Percentiles rank a stretch among this genome's conserved stretches.
phyloP scores from a whole-genome alignment of 1,284 basidiomycete genomes.

The Vanrija humicola region DNA sequence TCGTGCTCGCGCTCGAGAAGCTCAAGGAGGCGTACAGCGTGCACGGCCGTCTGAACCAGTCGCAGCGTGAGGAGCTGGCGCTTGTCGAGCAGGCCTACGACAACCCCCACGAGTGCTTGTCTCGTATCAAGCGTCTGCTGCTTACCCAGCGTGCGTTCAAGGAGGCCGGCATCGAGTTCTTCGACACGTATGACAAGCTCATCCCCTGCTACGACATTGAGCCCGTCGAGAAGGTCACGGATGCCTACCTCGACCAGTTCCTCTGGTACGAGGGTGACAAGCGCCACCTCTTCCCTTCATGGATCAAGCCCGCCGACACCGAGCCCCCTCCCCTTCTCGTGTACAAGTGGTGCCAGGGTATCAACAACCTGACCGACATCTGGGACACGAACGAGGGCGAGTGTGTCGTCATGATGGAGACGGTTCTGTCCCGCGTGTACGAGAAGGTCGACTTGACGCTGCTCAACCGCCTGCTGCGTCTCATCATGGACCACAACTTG shows the following conservation, averaged over 20 bases:
- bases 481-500: conserved; percentile 94
- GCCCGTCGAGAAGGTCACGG: conserved; percentile 97
- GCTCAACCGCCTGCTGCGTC: conserved; percentile 83
- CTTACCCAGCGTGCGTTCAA: conserved; percentile 96
- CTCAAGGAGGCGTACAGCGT: conserved; percentile 98
- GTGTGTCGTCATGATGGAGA: conserved; percentile 97
- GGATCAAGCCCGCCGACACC: conserved; percentile 96
- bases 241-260: conserved; percentile 92
- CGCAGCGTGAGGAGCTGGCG: conserved; percentile 91
- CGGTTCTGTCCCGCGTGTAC: conserved; percentile 89
- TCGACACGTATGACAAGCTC: conserved; percentile 91
- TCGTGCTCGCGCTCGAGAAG: conserved; percentile 91
- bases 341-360: conserved; percentile 70
- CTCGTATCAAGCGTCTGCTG: conserved; percentile 91
- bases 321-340: conserved; percentile 93
- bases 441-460: conserved; percentile 96
- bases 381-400: conserved; percentile 97
- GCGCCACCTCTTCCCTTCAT: conserved; percentile 89
- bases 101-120: conserved; percentile 60
- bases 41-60: conserved; percentile 91
- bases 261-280: conserved; percentile 75
- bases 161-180: conserved; percentile 80
- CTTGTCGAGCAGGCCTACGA: conserved; percentile 92
- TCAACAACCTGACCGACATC: conserved; percentile 69
- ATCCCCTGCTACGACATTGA: conserved; percentile 98